Evolutionary conservation across 2,329 filamentous ascomycete species (phyloP).

Genomic region (Phaeosphaeria sp.): DNA sequence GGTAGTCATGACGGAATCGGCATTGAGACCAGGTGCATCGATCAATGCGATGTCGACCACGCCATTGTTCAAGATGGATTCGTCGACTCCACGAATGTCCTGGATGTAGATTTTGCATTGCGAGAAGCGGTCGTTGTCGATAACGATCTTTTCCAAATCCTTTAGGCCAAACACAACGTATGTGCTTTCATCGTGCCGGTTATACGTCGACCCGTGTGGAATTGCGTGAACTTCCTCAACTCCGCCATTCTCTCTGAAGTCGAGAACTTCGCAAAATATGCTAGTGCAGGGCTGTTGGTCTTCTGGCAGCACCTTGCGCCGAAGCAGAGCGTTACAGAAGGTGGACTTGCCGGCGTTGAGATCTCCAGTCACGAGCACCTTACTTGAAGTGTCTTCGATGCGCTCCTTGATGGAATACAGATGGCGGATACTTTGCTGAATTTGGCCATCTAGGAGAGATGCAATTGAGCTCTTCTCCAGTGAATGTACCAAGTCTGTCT

Average conservation of each 20-base stretch:
- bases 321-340: slow-evolving; percentile 95
- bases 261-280: slow-evolving; percentile 97
- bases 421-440: slow-evolving; percentile 91
- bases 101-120: slow-evolving; percentile 98
- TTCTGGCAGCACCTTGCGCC: slow-evolving; percentile 90
- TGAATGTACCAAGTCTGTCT: slow-evolving; percentile 91
- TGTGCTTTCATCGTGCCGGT: slow-evolving; percentile 89
- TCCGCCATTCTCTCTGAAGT: slow-evolving; percentile 87
- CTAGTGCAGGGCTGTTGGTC: slow-evolving; percentile 98
- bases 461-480: slow-evolving; percentile 92
- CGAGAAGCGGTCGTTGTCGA: slow-evolving; percentile 85
- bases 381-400: slow-evolving; percentile 97
- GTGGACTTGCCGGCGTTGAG: slow-evolving; percentile 98
- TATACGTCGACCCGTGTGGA: slow-evolving; percentile 78
- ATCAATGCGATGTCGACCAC: slow-evolving; percentile 98
- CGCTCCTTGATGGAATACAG: slow-evolving; percentile 84
- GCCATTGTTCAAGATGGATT: slow-evolving; percentile 94
- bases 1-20: slow-evolving; percentile 95
- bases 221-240: slow-evolving; percentile 96
- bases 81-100: slow-evolving; percentile 85
- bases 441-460: slow-evolving; percentile 89
- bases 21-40: slow-evolving; percentile 93
- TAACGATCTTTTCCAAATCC: slow-evolving; percentile 86
- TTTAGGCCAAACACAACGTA: slow-evolving; percentile 83
- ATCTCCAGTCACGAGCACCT: slow-evolving; percentile 94